Evolutionary conservation across 257 asterid species (phyloP), one percentile per base, ranked within the genome.

Genomic region (Salvia splendens): DNA sequence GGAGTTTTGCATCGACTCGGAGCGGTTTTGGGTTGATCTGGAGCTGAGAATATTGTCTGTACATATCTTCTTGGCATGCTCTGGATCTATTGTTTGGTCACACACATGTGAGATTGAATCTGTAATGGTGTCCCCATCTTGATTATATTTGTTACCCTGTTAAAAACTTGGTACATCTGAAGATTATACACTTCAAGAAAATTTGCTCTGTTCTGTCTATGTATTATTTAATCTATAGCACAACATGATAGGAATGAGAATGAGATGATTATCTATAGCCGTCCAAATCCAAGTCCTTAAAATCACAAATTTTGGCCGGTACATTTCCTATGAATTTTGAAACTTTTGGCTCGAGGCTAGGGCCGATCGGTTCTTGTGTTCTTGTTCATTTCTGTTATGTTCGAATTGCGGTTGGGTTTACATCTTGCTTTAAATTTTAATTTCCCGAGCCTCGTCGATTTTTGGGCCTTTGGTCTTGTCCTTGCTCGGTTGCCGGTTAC

Each of bases 11-110:
- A 49, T 52, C 45, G 17, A 28, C 43, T 50, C 64, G 65, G 82
- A 68, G 69, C 70, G 55, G 32, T 53, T 38, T 52, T 64, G 78
- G 42, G 78, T 49, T 64, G 70, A 63, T 65, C 56, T 48, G 48
- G 75, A 57, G 63, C 67, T 69, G 73, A 74, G 72, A 61, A 56
- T 68, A 78, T 73, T 73, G 73, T 70, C 53, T 76, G 76, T 78
- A 79, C 76, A 76, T 79, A 75, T 73, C 65, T 66, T 62, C 68
- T 63, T 50, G 69, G 67, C 70, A 57, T 68, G 52, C 73, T 16
- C 67, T 53, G 65, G 69, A 65, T 16, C 38, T 64, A 62, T 73
- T 65, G 64, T 49, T 72, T 69, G 72, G 61, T 64, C 68, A 50
- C 67, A 28, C 66, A 53, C 42, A 58, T 47, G 45, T 4, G 71